Conservation (phyloP, 2,329 filamentous ascomycete genomes). For the Trichoderma guizhouense region DNA sequence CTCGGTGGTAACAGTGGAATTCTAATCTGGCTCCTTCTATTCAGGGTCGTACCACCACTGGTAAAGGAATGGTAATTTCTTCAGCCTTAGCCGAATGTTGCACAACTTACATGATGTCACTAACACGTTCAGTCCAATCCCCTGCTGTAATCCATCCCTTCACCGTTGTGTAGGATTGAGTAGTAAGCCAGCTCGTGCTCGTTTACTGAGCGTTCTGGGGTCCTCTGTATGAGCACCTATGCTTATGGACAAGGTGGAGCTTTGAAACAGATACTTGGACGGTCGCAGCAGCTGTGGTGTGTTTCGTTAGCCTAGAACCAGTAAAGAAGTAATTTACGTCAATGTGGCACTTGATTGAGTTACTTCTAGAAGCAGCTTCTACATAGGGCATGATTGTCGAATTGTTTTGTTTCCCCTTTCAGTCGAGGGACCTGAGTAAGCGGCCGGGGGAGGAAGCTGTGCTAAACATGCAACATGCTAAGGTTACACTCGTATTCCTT, state of each 20-base stretch:
- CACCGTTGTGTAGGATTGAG: neutral
- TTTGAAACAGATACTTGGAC: neutral
- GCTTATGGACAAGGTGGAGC: neutral
- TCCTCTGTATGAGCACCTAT: neutral
- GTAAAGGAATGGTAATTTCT: neutral
- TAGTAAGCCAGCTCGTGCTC: neutral
- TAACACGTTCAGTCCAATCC: neutral
- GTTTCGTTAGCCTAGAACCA: neutral
- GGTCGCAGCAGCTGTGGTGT: neutral
- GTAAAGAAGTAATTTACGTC: neutral
- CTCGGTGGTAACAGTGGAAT: neutral
- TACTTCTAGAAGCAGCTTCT: neutral
- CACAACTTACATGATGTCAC: neutral
- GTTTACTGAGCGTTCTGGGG: neutral
- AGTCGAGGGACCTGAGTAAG: neutral
- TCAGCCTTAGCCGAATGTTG: neutral
- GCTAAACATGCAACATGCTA: neutral
- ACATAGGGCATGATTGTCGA: neutral
- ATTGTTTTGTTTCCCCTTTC: neutral
- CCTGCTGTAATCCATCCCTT: neutral
- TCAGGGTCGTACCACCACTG: neutral
- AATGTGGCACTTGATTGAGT: neutral
- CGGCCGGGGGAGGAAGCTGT: neutral
- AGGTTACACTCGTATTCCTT: neutral
- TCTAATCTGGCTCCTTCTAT: neutral